Evolutionary conservation across 2,329 filamentous ascomycete species (phyloP).

Genomic region (Ramularia collo-cygni): DNA sequence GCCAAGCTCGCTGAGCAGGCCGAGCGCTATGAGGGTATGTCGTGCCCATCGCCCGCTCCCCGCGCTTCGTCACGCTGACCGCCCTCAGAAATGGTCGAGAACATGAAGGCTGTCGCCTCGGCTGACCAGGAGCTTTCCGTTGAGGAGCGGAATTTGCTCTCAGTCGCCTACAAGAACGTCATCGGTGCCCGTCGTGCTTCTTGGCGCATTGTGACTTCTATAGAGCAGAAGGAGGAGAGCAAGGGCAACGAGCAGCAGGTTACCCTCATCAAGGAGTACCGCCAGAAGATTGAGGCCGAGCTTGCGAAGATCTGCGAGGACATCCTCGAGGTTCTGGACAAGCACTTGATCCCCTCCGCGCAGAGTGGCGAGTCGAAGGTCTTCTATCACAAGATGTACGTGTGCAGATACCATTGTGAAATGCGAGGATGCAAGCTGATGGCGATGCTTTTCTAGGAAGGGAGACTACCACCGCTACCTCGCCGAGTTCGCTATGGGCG

Average conservation of each 20-base stretch:
- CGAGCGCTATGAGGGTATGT: slow-evolving; percentile 95
- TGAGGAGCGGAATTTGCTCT: slow-evolving; percentile 95
- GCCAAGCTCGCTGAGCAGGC: slow-evolving; percentile 99
- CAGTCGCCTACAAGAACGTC: slow-evolving; percentile 98
- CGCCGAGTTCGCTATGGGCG: slow-evolving; percentile 89
- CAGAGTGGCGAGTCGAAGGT: slow-evolving; percentile 97
- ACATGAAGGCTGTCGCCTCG: slow-evolving; percentile 97
- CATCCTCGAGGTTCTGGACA: slow-evolving; percentile 88
- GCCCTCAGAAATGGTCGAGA: slow-evolving; percentile 89
- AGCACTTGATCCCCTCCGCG: slow-evolving; percentile 89
- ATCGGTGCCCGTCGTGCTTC: slow-evolving; percentile 94
- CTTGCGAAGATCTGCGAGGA: slow-evolving; percentile 97
- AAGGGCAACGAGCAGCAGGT: slow-evolving; percentile 95
- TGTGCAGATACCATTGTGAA: slow-evolving; percentile 8
- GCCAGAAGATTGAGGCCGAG: slow-evolving; percentile 95
- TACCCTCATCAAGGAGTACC: slow-evolving; percentile 91
- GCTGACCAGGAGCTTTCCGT: slow-evolving; percentile 62
- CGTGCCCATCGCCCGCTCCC: slow-evolving; percentile 1
- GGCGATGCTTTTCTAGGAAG: slow-evolving; percentile 60
- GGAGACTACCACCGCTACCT: slow-evolving; percentile 99
- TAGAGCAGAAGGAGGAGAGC: slow-evolving; percentile 99
- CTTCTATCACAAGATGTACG: slow-evolving; percentile 99
- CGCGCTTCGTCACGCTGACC: slow-evolving; percentile 33
- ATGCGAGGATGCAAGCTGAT: slow-evolving; percentile 7
- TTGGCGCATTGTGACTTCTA: slow-evolving; percentile 97